Percentiles rank a stretch among this genome's conserved stretches.
These are phyloP conservation scores for Salvia rosmarinus DNA, from an alignment of 257 asterid genomes.

Conservation along the genomic window DNA sequence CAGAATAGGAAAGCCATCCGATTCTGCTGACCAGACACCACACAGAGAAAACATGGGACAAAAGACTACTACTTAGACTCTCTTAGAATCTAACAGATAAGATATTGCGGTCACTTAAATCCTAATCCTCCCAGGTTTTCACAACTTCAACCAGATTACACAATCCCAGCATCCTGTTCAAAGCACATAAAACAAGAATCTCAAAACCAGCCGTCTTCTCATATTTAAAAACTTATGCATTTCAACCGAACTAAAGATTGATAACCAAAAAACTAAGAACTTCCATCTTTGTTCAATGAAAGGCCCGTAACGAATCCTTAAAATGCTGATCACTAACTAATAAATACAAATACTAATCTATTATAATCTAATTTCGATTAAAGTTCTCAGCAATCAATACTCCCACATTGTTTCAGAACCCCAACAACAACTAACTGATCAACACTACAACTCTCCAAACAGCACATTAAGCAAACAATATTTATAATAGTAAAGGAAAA, in stretches of 20 bases:
- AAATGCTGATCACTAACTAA: background rate
- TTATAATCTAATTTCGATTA: background rate
- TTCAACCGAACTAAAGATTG: background rate
- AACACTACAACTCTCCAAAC: conserved; percentile 19
- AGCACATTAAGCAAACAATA: background rate
- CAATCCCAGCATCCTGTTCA: conserved; percentile 36
- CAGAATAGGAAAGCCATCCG: conserved; percentile 60
- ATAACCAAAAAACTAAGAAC: conserved; percentile 16
- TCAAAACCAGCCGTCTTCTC: conserved; percentile 21
- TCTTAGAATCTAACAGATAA: background rate
- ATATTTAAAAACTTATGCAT: background rate
- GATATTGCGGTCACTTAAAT: conserved; percentile 27
- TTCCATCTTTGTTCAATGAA: conserved; percentile 3
- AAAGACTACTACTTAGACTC: conserved; percentile 25
- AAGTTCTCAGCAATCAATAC: conserved; percentile 10
- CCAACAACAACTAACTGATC: conserved; percentile 13
- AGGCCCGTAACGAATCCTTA: background rate
- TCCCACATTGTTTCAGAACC: background rate
- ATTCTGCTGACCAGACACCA: conserved; percentile 42
- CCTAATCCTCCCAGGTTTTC: conserved; percentile 15
- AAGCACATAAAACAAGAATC: conserved; percentile 18
- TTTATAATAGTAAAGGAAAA: conserved; percentile 2
- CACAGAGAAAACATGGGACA: conserved; percentile 54
- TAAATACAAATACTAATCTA: too few relatives aligned
- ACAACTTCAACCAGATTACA: conserved; percentile 34